Evolutionary conservation across 768 basidiomycete species (phyloP), one percentile per base, ranked within the genome.

Genomic region (Clavulina sp.): DNA sequence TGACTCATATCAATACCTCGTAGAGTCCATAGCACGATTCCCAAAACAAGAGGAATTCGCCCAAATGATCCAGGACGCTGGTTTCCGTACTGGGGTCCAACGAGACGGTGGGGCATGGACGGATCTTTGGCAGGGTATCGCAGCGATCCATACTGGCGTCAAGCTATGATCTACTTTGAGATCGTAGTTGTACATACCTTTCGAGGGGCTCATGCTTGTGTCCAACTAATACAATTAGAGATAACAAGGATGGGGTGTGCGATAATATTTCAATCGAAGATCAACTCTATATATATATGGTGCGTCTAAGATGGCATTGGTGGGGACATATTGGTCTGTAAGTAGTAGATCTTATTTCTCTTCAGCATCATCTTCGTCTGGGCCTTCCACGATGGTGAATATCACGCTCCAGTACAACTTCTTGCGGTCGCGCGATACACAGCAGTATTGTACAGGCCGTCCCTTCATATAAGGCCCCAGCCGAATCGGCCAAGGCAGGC

Each of bases 1-100:
- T 21, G 82, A 78, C 21, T 93, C 91, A 4, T 99, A 99, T 65
- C 91, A 96, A 64, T 97, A 99, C 64, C 75, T 99, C 41, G 88
- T 97, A 40, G 95, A 99, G 65, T 95, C 91, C 7, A 97, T 99
- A 59, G 82, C 89, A 38, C 78, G 77, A 58, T 97, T 97, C 70
- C 92, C 92, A 26, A 71, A 77, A 7, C 92, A 95, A 64, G 69
- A 75, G 5, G 80, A 84, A 52, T 97, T 97, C 66, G 80, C 91
- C 4, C 67, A 76, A 58, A 83, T 97, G 91, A 85, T 93, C 59
- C 65, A 73, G 56, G 79, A 86, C 21, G 87, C 84, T 4, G 89
- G 89, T 0, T 91, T 93, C 66, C 62, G 71, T 31, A 81, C 77
- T 1, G 83, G 81, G 24, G 71, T 70, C 24, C 58, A 63, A 50